phyloP scores from a whole-genome alignment of 257 asterid genomes.

The Solanum pinnatisectum region DNA sequence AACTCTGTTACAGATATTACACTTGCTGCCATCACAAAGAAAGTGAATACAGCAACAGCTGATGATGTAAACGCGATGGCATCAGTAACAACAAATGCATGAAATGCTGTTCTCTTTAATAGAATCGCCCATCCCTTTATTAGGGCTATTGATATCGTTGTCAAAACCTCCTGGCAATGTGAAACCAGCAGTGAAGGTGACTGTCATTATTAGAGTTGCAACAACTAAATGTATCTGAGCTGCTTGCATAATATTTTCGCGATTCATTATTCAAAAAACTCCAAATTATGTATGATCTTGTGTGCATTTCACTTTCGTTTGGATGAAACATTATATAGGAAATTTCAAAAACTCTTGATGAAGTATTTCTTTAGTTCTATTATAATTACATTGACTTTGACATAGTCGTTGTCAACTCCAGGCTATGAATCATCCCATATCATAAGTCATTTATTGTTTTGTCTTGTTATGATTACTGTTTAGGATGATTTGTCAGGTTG shows the following conservation, averaged over 20 bases:
- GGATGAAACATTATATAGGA: neutral
- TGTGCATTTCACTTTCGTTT: neutral
- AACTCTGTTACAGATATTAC: neutral
- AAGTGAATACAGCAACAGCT: neutral
- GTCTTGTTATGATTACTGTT: neutral
- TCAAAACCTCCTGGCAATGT: conserved; percentile 15
- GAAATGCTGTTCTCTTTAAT: neutral
- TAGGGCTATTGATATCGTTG: neutral
- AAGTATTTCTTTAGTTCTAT: neutral
- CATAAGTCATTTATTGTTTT: neutral
- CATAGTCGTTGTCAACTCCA: neutral
- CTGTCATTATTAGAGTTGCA: neutral
- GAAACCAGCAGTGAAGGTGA: conserved; percentile 12
- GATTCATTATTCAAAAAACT: neutral
- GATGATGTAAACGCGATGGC: neutral
- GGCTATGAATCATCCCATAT: neutral
- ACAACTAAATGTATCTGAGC: neutral
- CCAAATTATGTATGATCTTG: neutral
- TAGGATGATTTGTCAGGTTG: neutral
- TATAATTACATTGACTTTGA: neutral
- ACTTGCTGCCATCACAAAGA: neutral
- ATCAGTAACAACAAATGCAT: neutral
- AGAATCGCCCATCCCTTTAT: neutral
- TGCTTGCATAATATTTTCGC: neutral
- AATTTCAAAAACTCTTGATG: neutral